Evolutionary conservation across 345 rosid species (phyloP), one percentile per base, ranked within the genome.

Genomic region (Salix caprea): DNA sequence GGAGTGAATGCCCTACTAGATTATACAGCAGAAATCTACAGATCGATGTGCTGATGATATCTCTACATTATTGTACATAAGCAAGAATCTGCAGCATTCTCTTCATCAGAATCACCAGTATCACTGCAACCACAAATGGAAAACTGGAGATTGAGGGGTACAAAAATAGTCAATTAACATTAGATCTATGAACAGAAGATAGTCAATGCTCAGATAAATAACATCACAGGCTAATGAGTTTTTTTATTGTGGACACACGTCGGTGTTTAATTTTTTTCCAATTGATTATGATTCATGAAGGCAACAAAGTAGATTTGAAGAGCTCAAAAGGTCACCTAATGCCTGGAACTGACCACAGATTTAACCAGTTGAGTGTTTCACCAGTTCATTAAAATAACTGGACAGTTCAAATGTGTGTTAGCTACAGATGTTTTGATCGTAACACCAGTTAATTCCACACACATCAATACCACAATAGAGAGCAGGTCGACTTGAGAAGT

Each of bases 61-160:
- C 90, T 91, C 90, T 91, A 95, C 99, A 96, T 93, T 84, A 96
- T 87, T 69, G 79, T 86, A 85, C 99, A 96, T 61, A 89, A 78
- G 85, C 99, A 96, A 73, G 94, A 74, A 81, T 96, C 98, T 21
- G 88, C 64, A 65, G 88, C 69, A 60, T 93, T 94, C 66, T 91
- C 98, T 6, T 90, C 99, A 5, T 93, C 99, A 42, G 93, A 80
- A 72, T 96, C 96, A 58, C 96, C 89, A 11, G 77, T 85, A 66
- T 96, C 99, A 76, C 99, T 96, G 98, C 90, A 87, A 13, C 65
- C 72, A 74, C 12, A 83, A 73, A 75, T 76, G 69, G 48, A 64
- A 80, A 76, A 50, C 64, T 7, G 71, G 48, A 67, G 70, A 42
- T 42, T 39, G 8, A 74, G 70, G 42, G 3, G 5, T 5, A 19